Base-by-base conservation (phyloP, 2,329 filamentous ascomycete genomes). In the Epichloe typhina region DNA sequence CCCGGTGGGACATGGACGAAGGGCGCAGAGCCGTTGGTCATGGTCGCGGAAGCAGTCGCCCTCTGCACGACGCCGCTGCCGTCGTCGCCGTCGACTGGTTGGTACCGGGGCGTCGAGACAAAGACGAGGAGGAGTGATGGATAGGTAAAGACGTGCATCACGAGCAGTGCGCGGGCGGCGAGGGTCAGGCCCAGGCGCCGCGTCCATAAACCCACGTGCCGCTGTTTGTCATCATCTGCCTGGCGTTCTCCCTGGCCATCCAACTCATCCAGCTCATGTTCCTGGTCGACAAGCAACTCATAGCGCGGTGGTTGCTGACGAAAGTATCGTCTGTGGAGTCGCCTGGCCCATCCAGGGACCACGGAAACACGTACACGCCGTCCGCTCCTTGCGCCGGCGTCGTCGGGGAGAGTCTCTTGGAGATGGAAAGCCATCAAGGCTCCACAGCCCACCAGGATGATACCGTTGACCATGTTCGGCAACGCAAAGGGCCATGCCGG, bases 41-140 rank as follows among this genome's bases (percentile, higher is more conserved):
- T 9, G 8, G 31, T 11, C 31, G 31, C 31, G 31, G 31, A 9
- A 31, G 31, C 8, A 31, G 31, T 31, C 8, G 31, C 31, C 9
- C 31, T 31, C 31, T 31, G 31, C 31, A 31, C 31, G 9, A 31
- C 31, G 8, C 9, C 31, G 31, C 9, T 31, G 31, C 1, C 31
- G 8, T 2, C 31, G 1, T 31, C 31, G 31, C 8, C 31, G 0
- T 64, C 55, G 11, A 58, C 40, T 0, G 73, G 70, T 57, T 73
- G 66, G 54, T 72, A 79, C 4, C 83, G 80, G 0, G 84, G 82
- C 0, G 84, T 85, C 1, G 86, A 87, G 44, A 90, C 73, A 64
- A 90, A 89, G 47, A 88, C 74, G 54, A 86, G 86, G 71, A 83
- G 87, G 43, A 90, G 76, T 2, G 83, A 78, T 61, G 86, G 84